phyloP scores from a whole-genome alignment of 176 grass and related monocot genomes.

The Luzula sylvatica region DNA sequence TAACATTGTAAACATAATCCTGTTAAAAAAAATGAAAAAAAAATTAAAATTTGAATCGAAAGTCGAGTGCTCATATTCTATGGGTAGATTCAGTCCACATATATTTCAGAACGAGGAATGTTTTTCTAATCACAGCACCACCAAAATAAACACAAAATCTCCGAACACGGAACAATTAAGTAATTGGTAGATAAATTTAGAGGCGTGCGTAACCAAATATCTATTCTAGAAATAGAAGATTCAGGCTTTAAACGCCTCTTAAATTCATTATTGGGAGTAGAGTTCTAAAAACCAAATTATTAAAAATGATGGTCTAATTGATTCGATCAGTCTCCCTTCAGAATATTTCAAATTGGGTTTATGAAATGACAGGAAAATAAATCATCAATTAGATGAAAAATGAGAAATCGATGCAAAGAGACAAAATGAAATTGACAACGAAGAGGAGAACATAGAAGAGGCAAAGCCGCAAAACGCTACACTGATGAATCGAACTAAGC shows the following conservation, averaged over 20 bases:
- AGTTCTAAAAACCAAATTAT: not conserved
- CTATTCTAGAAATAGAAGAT: conserved; percentile 1
- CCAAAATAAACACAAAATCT: not conserved
- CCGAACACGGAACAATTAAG: not conserved
- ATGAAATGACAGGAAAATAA: not conserved
- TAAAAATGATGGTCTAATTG: not conserved
- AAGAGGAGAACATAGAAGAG: too few relatives aligned
- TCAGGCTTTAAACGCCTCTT: conserved; percentile 29
- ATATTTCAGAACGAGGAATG: conserved; percentile 31
- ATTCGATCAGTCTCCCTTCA: not conserved
- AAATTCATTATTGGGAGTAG: conserved; percentile 8
- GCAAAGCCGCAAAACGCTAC: too few relatives aligned
- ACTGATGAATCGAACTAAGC: too few relatives aligned
- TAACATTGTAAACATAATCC: not conserved
- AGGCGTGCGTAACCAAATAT: conserved; percentile 28
- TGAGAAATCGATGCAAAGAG: too few relatives aligned
- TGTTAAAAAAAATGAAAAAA: not conserved
- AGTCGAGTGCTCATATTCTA: conserved; percentile 31
- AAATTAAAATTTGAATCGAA: not conserved
- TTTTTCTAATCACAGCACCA: conserved; percentile 36
- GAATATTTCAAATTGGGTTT: not conserved
- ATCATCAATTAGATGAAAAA: not conserved
- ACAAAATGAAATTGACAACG: too few relatives aligned
- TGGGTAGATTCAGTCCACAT: conserved; percentile 23
- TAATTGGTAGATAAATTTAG: conserved; percentile 6